Evolutionary conservation across 768 basidiomycete genomes (phyloP), one percentile per base, ranked within the genome.

Genomic region (Mycena vitilis): DNA sequence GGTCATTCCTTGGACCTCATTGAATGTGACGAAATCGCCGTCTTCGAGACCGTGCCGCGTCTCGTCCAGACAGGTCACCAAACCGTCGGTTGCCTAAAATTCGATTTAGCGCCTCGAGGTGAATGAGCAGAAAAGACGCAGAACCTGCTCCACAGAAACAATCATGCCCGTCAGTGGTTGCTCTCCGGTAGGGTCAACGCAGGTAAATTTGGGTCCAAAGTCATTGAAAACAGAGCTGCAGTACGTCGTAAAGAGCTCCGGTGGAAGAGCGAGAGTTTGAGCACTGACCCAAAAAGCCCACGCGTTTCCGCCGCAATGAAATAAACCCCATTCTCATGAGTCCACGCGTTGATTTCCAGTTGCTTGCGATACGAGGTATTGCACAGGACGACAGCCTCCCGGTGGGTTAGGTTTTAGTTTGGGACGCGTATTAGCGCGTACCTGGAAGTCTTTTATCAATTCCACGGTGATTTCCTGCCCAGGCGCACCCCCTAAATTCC

Each of bases 41-140:
- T 99, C 98, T 78, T 98, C 96, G n/a, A 99, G 87, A 22, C 98
- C 98, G 78, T 99, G 98, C 66, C 98, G 89, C 13, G 97, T 93
- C 82, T 99, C 98, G 73, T 99, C 98, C 66, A 98, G 83, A 77
- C 96, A 98, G 13, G 97, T 98, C 9, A 99, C 97, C 23, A 99
- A 80, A n/a, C 92, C 96, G 60, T 98, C 95, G 52, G 86, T 83
- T 68, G 90, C 92, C 95, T 97, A 23, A 34, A 25, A 15, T 51
- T 22, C 22, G 23, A 20, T 61, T 49, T 34, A 23, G 44, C 58
- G 12, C 52, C 18, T 63, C 13, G 16, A 23, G 30, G 64, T 15
- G n/a, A 38, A 16, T 20, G 34, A 23, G 18, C 62, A 59, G 63
- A 30, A n/a, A 57, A 58, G 48, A 54, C 75, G 18, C n/a, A 30